phyloP scores from a whole-genome alignment of 2,329 filamentous ascomycete genomes.

The Arthrobotrys entomopaga region DNA sequence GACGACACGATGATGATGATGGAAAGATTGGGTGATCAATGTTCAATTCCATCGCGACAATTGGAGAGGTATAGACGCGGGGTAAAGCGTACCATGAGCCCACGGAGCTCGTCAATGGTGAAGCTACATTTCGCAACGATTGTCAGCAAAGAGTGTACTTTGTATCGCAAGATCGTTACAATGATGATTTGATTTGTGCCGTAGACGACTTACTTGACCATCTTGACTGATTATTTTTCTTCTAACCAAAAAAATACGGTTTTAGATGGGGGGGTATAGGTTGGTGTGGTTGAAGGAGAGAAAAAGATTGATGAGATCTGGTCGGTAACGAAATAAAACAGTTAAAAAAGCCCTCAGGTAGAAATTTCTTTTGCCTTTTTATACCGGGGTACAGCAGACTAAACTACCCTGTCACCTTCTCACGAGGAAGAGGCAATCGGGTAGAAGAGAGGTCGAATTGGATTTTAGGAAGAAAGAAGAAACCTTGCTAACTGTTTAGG shows the following conservation, averaged over 20 bases:
- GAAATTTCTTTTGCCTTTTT: conserved; percentile 50
- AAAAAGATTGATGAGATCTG: conserved; percentile 5
- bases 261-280: conserved; percentile 28
- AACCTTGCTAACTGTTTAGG: conserved; percentile 25
- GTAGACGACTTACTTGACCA: conserved; percentile 97
- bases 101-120: conserved; percentile 93
- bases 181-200: conserved; percentile 5
- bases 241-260: too few relatives aligned
- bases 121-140: conserved; percentile 72
- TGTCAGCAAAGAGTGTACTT: conserved; percentile 25
- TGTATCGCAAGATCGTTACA: too few relatives aligned
- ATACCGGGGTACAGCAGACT: conserved; percentile 35
- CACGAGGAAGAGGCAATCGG: conserved; percentile 49
- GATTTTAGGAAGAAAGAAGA: background rate
- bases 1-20: conserved; percentile 5
- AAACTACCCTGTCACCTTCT: conserved; percentile 52
- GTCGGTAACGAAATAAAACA: conserved; percentile 14
- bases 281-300: conserved; percentile 20
- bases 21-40: too few relatives aligned
- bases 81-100: conserved; percentile 69
- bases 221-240: conserved; percentile 80
- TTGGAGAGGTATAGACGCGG: background rate
- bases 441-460: conserved; percentile 37
- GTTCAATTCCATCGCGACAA: conserved; percentile 2
- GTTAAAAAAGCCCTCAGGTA: conserved; percentile 43